These are phyloP conservation scores for Quercus engelmannii DNA, from an alignment of 306 rosid genomes.

Conservation along the genomic window DNA sequence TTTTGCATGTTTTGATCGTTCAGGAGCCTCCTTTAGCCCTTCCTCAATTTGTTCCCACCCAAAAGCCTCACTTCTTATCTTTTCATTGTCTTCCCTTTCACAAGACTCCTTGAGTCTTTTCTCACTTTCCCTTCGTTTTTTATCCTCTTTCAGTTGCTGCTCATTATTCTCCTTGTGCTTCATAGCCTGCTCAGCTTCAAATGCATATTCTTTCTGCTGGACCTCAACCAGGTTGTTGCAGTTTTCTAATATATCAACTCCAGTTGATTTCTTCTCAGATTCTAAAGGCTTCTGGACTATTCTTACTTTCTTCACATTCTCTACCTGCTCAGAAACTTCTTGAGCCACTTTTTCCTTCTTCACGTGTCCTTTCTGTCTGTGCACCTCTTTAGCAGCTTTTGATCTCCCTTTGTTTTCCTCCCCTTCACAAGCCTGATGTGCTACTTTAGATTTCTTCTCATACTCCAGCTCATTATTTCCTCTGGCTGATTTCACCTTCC, in stretches of 20 bases:
- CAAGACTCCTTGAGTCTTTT: conserved; percentile 19
- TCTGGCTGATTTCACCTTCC: conserved; percentile 20
- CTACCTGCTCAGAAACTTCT: conserved; percentile 30
- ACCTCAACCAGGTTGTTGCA: conserved; percentile 30
- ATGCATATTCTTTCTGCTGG: conserved; percentile 28
- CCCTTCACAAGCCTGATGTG: conserved; percentile 28
- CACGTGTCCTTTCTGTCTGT: conserved; percentile 33
- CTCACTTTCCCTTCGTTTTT: conserved; percentile 17
- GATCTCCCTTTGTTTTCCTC: conserved; percentile 38
- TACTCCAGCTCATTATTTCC: conserved; percentile 28
- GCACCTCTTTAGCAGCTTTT: conserved; percentile 36
- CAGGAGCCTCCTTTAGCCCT: conserved; percentile 25
- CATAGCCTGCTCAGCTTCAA: conserved; percentile 37
- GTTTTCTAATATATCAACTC: conserved; percentile 34
- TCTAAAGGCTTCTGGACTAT: conserved; percentile 25
- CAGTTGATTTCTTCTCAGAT: conserved; percentile 23
- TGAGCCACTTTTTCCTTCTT: conserved; percentile 38
- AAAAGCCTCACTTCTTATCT: conserved; percentile 21
- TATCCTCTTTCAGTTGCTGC: conserved; percentile 24
- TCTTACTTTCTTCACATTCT: conserved; percentile 32
- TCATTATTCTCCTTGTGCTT: conserved; percentile 32
- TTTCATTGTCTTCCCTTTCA: conserved; percentile 31
- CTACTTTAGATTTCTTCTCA: conserved; percentile 40
- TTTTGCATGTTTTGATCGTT: conserved; percentile 24
- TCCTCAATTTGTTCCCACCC: conserved; percentile 27